Evolutionary conservation across 2,329 filamentous ascomycete species (phyloP).

Genomic region (Venturia asperata): DNA sequence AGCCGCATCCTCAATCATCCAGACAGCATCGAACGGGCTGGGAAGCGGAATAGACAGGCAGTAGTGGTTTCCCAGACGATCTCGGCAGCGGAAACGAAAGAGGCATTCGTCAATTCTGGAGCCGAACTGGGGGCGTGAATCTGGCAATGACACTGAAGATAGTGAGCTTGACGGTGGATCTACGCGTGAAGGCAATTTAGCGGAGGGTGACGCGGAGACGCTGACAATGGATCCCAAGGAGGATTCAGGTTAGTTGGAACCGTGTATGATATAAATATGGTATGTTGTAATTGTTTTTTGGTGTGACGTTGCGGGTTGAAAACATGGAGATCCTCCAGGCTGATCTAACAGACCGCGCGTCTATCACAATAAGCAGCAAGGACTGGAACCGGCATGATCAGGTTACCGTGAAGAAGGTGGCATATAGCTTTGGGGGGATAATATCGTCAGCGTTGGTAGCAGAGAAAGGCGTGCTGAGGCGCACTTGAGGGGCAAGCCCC

Average conservation of each 20-base stretch:
- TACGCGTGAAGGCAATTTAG: background rate
- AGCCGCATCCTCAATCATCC: background rate
- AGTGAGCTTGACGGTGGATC: background rate
- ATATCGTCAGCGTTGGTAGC: background rate
- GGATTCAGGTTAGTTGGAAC: background rate
- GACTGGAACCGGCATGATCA: background rate
- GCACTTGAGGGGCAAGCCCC: background rate
- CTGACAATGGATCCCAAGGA: background rate
- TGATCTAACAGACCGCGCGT: background rate
- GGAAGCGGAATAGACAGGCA: background rate
- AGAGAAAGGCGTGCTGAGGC: background rate
- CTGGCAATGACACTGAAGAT: background rate
- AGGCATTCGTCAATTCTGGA: background rate
- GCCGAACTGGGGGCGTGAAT: background rate
- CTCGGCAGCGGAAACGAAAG: background rate
- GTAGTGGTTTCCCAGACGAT: background rate
- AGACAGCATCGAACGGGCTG: background rate
- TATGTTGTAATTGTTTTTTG: background rate
- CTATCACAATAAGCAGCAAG: background rate
- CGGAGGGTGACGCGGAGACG: background rate
- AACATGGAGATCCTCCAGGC: background rate
- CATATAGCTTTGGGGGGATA: too few relatives aligned
- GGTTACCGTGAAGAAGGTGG: too few relatives aligned
- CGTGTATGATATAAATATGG: background rate
- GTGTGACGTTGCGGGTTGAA: background rate